These are phyloP conservation scores for Aspergillus haitiensis DNA, from an alignment of 495 filamentous ascomycete species.

Conservation along the genomic window DNA sequence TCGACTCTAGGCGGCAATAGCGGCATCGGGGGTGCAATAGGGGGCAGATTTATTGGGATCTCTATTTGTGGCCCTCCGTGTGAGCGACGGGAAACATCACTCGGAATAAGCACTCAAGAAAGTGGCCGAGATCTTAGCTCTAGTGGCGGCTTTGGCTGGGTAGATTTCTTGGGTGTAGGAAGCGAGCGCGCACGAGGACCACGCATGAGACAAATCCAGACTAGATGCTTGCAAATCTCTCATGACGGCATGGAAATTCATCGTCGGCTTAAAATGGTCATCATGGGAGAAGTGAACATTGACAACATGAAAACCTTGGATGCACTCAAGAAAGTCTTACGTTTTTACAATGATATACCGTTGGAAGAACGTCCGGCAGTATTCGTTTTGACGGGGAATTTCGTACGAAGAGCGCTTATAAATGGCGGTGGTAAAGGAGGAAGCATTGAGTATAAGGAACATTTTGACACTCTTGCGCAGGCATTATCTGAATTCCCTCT, in stretches of 20 bases:
- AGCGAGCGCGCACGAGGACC: slow-evolving; percentile 81
- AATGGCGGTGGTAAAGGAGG: slow-evolving; percentile 64
- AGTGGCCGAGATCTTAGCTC: slow-evolving; percentile 55
- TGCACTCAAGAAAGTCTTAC: slow-evolving; percentile 73
- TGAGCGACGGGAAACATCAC: slow-evolving; percentile 74
- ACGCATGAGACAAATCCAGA: slow-evolving; percentile 76
- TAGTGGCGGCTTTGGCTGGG: slow-evolving; percentile 88
- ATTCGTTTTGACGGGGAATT: slow-evolving; percentile 82
- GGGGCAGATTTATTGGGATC: slow-evolving; percentile 83
- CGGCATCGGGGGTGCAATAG: slow-evolving; percentile 84
- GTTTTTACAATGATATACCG: slow-evolving; percentile 56
- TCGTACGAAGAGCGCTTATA: slow-evolving; percentile 69
- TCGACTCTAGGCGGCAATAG: slow-evolving; percentile 69
- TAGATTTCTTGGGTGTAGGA: slow-evolving; percentile 90
- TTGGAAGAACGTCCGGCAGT: slow-evolving; percentile 64
- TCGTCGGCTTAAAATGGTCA: slow-evolving; percentile 56
- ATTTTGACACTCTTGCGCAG: slow-evolving; percentile 82
- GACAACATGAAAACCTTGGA: slow-evolving; percentile 75
- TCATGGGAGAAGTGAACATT: slow-evolving; percentile 81
- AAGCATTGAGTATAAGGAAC: slow-evolving; percentile 91
- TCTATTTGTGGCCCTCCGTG: slow-evolving; percentile 87
- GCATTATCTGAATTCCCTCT: slow-evolving; percentile 83
- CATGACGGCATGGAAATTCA: slow-evolving; percentile 32
- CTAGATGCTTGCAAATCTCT: slow-evolving; percentile 33
- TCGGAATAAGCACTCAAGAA: slow-evolving; percentile 64